phyloP scores from a whole-genome alignment of 2,329 filamentous ascomycete species.

The Penicillium aurantiogriseum region DNA sequence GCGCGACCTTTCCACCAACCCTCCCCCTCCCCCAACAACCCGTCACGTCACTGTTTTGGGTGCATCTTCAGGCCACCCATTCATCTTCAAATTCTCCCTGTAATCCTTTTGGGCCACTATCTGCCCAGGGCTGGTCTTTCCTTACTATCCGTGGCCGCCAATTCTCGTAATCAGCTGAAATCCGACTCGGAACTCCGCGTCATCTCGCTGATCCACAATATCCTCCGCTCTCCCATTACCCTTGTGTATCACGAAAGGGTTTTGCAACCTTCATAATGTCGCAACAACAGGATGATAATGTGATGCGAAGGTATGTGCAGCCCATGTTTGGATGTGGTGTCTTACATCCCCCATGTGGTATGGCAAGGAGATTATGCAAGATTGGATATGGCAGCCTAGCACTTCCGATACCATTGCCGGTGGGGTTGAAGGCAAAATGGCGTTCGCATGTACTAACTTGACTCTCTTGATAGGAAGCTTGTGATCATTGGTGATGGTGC shows the following conservation, averaged over 20 bases:
- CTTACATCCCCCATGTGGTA: conserved; percentile 5
- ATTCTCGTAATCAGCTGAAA: conserved; percentile 15
- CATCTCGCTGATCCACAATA: conserved; percentile 13
- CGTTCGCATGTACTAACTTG: conserved; percentile 19
- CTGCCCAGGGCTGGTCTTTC: conserved; percentile 13
- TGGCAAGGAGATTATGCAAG: background rate
- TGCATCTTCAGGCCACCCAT: conserved; percentile 20
- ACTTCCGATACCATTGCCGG: conserved; percentile 7
- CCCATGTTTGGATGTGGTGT: conserved; percentile 2
- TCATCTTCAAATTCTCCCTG: conserved; percentile 1
- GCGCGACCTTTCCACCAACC: conserved; percentile 26
- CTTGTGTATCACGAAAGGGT: conserved; percentile 6
- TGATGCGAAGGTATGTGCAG: conserved; percentile 57
- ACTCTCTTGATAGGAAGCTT: conserved; percentile 66
- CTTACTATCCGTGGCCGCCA: conserved; percentile 14
- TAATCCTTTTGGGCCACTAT: conserved; percentile 15
- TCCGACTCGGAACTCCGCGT: conserved; percentile 7
- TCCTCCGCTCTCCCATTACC: conserved; percentile 12
- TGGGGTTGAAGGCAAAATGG: background rate
- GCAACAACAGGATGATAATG: conserved; percentile 43
- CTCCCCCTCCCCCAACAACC: conserved; percentile 16
- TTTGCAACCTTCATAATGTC: conserved; percentile 32
- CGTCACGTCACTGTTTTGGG: conserved; percentile 21
- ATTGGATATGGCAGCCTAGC: conserved; percentile 2
- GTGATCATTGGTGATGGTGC: conserved; percentile 97